These are phyloP conservation scores for Pythium rishiriense DNA, from an alignment of 352 stramenopile species.

Conservation along the genomic window DNA sequence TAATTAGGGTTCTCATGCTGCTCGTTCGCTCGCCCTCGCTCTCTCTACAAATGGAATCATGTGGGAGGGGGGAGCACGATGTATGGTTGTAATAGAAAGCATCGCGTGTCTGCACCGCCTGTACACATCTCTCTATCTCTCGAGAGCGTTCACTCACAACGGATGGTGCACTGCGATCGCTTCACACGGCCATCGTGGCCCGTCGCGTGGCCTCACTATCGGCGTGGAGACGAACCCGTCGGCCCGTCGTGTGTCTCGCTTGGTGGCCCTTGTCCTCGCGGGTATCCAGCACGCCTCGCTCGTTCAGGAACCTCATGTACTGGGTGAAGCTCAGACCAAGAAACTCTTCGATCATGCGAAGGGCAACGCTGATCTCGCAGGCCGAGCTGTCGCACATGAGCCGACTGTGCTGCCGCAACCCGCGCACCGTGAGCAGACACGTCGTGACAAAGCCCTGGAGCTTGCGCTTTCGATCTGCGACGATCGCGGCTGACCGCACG, in stretches of 20 bases:
- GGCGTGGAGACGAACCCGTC: no score
- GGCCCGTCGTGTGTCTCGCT: neutral
- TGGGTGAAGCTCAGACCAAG: conserved; percentile 64
- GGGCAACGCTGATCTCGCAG: conserved; percentile 57
- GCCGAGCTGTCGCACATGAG: conserved; percentile 45
- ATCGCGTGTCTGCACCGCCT: neutral
- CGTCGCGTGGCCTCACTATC: neutral
- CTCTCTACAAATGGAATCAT: no score
- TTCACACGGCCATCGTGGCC: conserved; percentile 3
- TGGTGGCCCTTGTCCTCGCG: conserved; percentile 8
- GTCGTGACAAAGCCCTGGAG: conserved; percentile 57
- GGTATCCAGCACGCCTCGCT: conserved; percentile 47
- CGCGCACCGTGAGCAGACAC: conserved; percentile 54
- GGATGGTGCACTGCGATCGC: no score
- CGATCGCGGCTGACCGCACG: conserved; percentile 18
- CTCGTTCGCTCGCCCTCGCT: no score
- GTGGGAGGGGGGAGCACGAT: neutral
- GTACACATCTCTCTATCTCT: conserved; percentile 7
- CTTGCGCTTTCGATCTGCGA: conserved; percentile 49
- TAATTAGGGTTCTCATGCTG: neutral
- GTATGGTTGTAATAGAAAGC: neutral
- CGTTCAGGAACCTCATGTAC: conserved; percentile 64
- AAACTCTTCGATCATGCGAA: conserved; percentile 72
- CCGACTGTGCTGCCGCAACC: conserved; percentile 62
- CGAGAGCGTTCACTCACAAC: neutral